Base-by-base conservation (phyloP, 345 rosid genomes). In the Eucalyptus erythrocorys region DNA sequence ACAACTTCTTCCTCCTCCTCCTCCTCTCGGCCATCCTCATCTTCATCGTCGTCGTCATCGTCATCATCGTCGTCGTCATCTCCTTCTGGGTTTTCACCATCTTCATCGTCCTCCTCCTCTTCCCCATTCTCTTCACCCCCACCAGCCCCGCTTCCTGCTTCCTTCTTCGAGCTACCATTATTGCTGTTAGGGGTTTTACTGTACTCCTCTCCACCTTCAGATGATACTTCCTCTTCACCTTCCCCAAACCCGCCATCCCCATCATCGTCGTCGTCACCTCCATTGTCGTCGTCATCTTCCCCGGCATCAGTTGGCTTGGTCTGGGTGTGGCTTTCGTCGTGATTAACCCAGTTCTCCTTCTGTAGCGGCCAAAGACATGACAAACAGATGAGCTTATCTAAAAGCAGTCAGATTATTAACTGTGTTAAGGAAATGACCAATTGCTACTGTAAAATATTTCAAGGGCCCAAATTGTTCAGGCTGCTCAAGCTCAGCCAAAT, bases 141-240 rank as follows among this genome's bases (percentile, higher is more conserved):
- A 12, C 90, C 93, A 7, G 92, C 90, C 26, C 92, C 95, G 34
- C 90, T 93, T 19, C 47, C 92, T 0, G 94, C 86, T 57, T 85
- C 94, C 89, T 94, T 94, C 90, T 94, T 95, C 3, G 94, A 71
- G 92, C 91, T 92, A 57, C 92, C 90, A 51, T 92, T 93, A 32
- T 93, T 92, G 89, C 93, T 94, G 26, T 40, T 89, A 57, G 91
- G 88, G 88, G 90, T 89, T n/a, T 88, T 91, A 61, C 88, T 92
- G 13, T 85, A 87, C 4, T 91, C 96, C 53, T 87, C 95, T 45
- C 89, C 97, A 49, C 91, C 94, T 53, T 94, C 96, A 13, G 96
- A 94, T 6, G 96, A 93, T 48, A 92, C 76, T 4, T 94, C 96
- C 61, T 94, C 96, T 88, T 92, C 95, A 21, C 94, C 95, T 48